Conservation (phyloP, 2,329 filamentous ascomycete species). For the Aquanectria penicillioides region DNA sequence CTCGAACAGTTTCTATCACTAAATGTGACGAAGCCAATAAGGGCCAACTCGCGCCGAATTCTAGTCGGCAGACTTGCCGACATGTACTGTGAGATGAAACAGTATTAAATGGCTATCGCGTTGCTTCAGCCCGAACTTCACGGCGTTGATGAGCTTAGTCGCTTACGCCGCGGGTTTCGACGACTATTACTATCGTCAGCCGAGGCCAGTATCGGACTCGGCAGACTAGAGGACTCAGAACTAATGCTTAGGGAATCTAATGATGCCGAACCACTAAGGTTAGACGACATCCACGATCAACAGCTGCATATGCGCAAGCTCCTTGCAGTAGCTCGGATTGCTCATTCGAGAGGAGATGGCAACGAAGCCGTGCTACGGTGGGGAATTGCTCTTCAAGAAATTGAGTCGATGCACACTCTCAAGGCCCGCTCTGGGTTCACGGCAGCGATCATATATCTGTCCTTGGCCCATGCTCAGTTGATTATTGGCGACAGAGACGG, state of each 20-base stretch:
- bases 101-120: conserved; percentile 28
- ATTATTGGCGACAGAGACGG: conserved; percentile 25
- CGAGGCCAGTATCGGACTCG: conserved; percentile 40
- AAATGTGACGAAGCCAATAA: conserved; percentile 30
- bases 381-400: conserved; percentile 28
- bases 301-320: conserved; percentile 43
- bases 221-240: conserved; percentile 20
- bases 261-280: conserved; percentile 27
- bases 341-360: conserved; percentile 28
- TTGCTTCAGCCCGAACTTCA: conserved; percentile 33
- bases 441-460: conserved; percentile 40
- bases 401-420: conserved; percentile 35
- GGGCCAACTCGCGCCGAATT: conserved; percentile 36
- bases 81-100: conserved; percentile 37
- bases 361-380: conserved; percentile 35
- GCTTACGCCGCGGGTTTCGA: conserved; percentile 26
- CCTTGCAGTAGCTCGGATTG: conserved; percentile 38
- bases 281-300: conserved; percentile 46
- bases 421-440: conserved; percentile 36
- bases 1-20: conserved; percentile 40
- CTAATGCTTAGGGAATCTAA: conserved; percentile 25
- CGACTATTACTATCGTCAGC: conserved; percentile 35
- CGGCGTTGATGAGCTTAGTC: conserved; percentile 14
- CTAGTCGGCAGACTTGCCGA: conserved; percentile 39
- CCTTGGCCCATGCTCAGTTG: conserved; percentile 42